Conservation (phyloP, 176 grass and related monocot species). For the Aegilops bicornis region DNA sequence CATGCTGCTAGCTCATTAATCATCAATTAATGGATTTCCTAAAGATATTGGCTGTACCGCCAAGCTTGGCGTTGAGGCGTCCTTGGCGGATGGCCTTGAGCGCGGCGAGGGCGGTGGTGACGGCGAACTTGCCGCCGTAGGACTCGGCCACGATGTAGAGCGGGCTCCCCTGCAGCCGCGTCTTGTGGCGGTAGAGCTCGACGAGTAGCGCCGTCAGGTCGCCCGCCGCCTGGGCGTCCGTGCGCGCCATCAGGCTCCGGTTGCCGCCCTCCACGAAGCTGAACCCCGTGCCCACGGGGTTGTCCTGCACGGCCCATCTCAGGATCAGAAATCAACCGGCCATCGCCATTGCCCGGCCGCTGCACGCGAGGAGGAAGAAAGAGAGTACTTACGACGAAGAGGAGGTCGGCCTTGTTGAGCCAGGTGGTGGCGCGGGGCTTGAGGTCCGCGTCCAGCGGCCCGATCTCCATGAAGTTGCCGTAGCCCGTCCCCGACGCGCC, state of each 20-base stretch:
- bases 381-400: conserved; percentile 56
- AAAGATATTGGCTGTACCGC: conserved; percentile 27
- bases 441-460: conserved; percentile 66
- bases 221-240: conserved; percentile 59
- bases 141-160: conserved; percentile 92
- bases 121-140: conserved; percentile 96
- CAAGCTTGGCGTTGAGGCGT: conserved; percentile 45
- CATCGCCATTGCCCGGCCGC: no score
- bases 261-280: conserved; percentile 78
- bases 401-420: conserved; percentile 80
- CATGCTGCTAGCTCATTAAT: no score
- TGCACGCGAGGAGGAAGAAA: neutral
- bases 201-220: conserved; percentile 69
- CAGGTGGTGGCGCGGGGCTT: conserved; percentile 63
- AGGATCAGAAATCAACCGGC: no score
- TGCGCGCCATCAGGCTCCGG: conserved; percentile 42
- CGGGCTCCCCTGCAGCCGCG: conserved; percentile 42
- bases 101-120: conserved; percentile 55
- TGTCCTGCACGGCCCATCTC: conserved; percentile 48
- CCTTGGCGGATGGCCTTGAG: conserved; percentile 50
- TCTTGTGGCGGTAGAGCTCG: conserved; percentile 38
- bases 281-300: conserved; percentile 86
- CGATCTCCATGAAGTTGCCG: conserved; percentile 92
- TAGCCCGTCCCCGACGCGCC: conserved; percentile 65
- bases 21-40: no score